These are phyloP conservation scores for Xylariomycetidae sp. DNA, from an alignment of 2,329 filamentous ascomycete species.

Conservation along the genomic window DNA sequence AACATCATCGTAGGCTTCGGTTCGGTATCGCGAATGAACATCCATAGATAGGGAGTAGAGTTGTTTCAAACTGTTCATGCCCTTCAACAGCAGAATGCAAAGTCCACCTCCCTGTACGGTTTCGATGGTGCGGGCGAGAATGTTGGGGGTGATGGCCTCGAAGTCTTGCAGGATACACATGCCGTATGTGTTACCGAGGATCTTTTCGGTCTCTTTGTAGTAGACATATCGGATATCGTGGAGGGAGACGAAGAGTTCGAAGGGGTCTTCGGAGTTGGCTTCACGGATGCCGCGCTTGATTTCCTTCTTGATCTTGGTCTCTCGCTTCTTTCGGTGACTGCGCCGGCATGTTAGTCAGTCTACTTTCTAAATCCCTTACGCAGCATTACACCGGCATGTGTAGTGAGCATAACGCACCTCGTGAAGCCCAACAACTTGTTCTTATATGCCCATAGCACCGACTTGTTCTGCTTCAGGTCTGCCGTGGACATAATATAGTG, in stretches of 20 bases:
- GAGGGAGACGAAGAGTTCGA: constrained; percentile 93
- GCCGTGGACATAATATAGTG: constrained; percentile 89
- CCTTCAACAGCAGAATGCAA: constrained; percentile 85
- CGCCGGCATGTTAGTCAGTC: constrained; percentile 5
- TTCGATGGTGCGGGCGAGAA: constrained; percentile 89
- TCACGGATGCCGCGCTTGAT: constrained; percentile 93
- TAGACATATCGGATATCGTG: constrained; percentile 98
- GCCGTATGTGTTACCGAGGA: constrained; percentile 72
- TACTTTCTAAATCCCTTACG: constrained; percentile 1
- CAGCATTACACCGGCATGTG: too few species aligned
- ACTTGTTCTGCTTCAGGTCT: constrained; percentile 92
- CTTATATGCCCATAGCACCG: constrained; percentile 97
- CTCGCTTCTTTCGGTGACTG: constrained; percentile 93
- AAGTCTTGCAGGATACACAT: constrained; percentile 99
- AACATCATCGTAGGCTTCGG: constrained; percentile 92
- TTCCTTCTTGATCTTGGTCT: constrained; percentile 97
- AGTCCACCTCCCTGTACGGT: constrained; percentile 86
- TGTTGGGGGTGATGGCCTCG: constrained; percentile 94
- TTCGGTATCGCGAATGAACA: constrained; percentile 91
- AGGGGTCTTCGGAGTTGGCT: constrained; percentile 86
- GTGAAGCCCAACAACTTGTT: constrained; percentile 94
- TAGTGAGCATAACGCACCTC: neutral
- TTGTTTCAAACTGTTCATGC: constrained; percentile 95
- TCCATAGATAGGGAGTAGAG: constrained; percentile 97
- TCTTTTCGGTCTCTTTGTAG: constrained; percentile 98